Evolutionary conservation across 768 basidiomycete genomes (phyloP), one percentile per base, ranked within the genome.

Genomic region (Boletellus ananas): DNA sequence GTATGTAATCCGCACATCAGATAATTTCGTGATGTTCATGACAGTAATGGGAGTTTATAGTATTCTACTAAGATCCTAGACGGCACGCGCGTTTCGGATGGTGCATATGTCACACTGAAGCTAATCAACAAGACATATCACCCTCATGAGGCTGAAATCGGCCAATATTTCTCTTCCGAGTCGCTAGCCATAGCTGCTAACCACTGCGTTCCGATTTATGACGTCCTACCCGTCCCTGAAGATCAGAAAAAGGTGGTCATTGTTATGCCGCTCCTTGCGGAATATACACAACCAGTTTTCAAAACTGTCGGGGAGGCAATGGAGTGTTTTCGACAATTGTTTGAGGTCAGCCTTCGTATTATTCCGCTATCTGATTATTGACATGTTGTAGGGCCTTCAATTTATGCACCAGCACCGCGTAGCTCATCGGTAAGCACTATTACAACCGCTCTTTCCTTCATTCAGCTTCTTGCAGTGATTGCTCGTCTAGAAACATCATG

Each of bases 231-330:
- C 14, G 38, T 66, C 34, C 44, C 42, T 14, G 49, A 50, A 0
- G 47, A 59, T 0, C 43, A 48, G 1, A 34, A 62, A 12, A 17
- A 0, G 1, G 29, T 33, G 11, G 60, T 66, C 2, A 42, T 72
- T 2, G 61, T 69, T 3, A 74, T 73, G 68, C 75, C 74, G 0
- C 47, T 71, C 2, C 62, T 76, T 16, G 62, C 64, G 42, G 21
- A n/a, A 0, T 66, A 58, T 29, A n/a, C 49, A 14, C 36, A 31
- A 3, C 64, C 64, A 6, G 52, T 31, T 2, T 72, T 73, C 48
- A 48, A 53, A 20, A 67, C 63, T 1, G 1, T 52, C 11, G 54
- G 54, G 6, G 47, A 55, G 21, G 54, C 35, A 10, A 43, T 53
- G 1, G 66, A 66, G 17, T 69, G 65, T 33, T 37, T 72, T 43